phyloP scores from a whole-genome alignment of 352 stramenopile genomes.

The Bremia lactucae region DNA sequence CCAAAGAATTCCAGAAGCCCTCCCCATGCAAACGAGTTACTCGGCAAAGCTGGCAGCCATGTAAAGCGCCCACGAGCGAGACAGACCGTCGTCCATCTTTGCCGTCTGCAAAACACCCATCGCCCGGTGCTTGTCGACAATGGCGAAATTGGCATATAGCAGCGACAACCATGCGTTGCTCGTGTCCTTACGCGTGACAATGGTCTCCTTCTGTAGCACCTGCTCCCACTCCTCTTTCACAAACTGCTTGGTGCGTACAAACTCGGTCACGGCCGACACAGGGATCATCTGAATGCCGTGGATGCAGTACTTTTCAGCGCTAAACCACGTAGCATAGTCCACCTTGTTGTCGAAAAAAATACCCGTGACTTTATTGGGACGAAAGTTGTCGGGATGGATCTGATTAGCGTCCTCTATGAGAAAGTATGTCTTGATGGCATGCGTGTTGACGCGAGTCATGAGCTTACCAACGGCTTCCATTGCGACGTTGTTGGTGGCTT shows the following conservation, averaged over 20 bases:
- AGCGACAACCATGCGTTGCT: conserved; percentile 37
- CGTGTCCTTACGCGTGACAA: conserved; percentile 33
- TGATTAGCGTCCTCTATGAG: conserved; percentile 34
- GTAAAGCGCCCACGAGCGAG: conserved; percentile 63
- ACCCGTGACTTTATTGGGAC: conserved; percentile 60
- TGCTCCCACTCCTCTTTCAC: conserved; percentile 52
- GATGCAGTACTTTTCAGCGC: conserved; percentile 60
- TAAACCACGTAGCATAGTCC: conserved; percentile 73
- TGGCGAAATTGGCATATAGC: conserved; percentile 51
- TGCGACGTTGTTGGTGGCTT: conserved; percentile 26
- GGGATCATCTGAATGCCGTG: conserved; percentile 78
- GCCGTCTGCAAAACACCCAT: conserved; percentile 38
- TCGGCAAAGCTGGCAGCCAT: conserved; percentile 42
- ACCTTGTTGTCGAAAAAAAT: conserved; percentile 75
- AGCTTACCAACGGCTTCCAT: conserved; percentile 30
- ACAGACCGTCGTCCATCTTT: conserved; percentile 62
- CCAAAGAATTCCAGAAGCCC: too few relatives aligned
- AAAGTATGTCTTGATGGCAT: conserved; percentile 53
- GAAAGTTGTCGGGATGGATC: conserved; percentile 38
- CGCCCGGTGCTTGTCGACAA: conserved; percentile 39
- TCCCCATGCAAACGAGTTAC: conserved; percentile 7
- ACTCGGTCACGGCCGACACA: conserved; percentile 48
- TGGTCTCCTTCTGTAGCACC: conserved; percentile 36
- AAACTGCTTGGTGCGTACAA: conserved; percentile 41
- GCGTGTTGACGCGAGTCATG: conserved; percentile 39